Percentiles rank a stretch among this genome's conserved stretches.
Conservation (phyloP, 345 rosid genomes). For the Aegle marmelos region DNA sequence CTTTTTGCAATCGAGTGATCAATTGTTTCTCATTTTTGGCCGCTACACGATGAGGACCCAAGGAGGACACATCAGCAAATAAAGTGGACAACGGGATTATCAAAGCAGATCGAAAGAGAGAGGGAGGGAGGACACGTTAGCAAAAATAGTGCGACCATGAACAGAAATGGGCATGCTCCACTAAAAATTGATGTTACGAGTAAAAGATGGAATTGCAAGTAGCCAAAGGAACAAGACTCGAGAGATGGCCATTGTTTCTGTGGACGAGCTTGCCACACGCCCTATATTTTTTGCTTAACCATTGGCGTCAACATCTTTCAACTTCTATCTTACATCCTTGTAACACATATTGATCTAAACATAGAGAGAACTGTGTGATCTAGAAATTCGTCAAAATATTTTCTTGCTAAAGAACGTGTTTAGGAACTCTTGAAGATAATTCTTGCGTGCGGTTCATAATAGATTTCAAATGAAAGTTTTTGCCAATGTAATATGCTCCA, state of each 20-base stretch:
- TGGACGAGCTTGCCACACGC: constrained; percentile 25
- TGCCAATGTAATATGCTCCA: too few relatives aligned
- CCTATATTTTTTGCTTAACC: neutral
- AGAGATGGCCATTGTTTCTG: neutral
- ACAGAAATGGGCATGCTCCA: neutral
- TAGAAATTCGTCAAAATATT: neutral
- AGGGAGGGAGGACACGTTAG: neutral
- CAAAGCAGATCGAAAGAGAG: too few relatives aligned
- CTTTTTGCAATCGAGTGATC: neutral
- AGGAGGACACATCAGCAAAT: constrained; percentile 6
- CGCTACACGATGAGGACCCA: neutral
- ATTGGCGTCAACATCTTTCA: neutral
- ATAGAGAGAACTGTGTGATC: neutral
- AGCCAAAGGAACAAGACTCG: neutral
- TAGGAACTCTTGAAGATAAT: neutral
- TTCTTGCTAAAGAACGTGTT: too few relatives aligned
- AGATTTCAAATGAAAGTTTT: too few relatives aligned
- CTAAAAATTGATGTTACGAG: neutral
- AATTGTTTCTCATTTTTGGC: neutral
- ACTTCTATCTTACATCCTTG: neutral
- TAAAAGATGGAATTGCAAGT: neutral
- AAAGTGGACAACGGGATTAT: neutral
- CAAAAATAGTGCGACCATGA: neutral
- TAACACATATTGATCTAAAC: neutral
- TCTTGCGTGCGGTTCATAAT: too few relatives aligned